Conservation (phyloP, 2,329 filamentous ascomycete species). For the Lasiodiplodia theobromae region DNA sequence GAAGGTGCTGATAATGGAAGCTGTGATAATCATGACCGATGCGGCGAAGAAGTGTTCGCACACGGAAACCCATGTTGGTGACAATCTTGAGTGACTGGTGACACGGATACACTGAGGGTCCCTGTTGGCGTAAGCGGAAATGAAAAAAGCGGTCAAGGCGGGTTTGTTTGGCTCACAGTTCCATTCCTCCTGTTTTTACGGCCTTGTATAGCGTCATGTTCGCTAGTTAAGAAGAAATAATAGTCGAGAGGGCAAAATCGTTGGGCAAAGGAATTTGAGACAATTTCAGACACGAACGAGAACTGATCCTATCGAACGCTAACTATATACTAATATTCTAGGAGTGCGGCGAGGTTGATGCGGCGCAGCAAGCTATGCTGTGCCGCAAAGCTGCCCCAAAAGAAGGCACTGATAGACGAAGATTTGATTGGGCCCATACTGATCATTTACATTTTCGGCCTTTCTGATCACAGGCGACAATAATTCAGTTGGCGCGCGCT, state of each 20-base stretch:
- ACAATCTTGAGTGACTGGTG: neutral
- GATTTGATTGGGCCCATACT: neutral
- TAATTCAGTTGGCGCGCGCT: neutral
- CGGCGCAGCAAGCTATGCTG: neutral
- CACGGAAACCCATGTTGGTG: neutral
- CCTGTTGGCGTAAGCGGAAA: neutral
- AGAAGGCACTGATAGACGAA: neutral
- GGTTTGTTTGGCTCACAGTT: neutral
- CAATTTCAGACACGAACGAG: neutral
- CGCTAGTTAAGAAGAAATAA: too few species aligned
- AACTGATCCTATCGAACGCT: neutral
- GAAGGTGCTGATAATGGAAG: neutral
- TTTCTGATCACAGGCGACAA: neutral
- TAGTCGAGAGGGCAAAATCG: too few species aligned
- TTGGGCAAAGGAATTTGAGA: neutral
- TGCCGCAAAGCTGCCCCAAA: neutral
- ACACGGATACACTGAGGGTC: neutral
- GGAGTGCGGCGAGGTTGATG: neutral
- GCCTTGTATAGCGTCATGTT: neutral
- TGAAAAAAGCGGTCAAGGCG: neutral
- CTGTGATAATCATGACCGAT: conserved; percentile 6
- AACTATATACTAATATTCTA: neutral
- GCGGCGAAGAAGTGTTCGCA: neutral
- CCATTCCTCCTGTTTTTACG: neutral
- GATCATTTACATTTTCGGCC: neutral